These are phyloP conservation scores for Bruguiera hainesii DNA, from an alignment of 441 rosid genomes.

Conservation along the genomic window DNA sequence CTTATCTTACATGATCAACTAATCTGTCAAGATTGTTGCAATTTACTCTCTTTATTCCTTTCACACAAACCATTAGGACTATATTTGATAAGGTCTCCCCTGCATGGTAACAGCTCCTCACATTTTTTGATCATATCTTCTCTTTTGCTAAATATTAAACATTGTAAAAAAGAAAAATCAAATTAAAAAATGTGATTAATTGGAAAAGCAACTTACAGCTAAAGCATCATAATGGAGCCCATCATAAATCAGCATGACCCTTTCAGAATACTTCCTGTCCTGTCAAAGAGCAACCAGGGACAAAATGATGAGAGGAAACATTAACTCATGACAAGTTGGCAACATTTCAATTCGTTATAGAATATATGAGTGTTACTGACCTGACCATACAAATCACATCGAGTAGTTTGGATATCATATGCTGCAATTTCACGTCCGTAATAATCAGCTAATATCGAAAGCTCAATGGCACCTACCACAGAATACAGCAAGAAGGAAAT, in stretches of 20 bases:
- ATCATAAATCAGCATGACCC: constrained; percentile 85
- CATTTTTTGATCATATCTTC: background rate
- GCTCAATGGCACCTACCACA: constrained; percentile 84
- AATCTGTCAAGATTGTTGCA: background rate
- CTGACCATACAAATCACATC: constrained; percentile 97
- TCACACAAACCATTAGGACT: too few species aligned
- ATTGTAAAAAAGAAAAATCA: background rate
- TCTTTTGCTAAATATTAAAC: background rate
- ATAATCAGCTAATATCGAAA: constrained; percentile 76
- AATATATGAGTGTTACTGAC: constrained; percentile 31
- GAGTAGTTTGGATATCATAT: constrained; percentile 77
- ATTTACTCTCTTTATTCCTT: background rate
- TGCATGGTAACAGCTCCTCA: background rate
- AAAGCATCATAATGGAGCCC: constrained; percentile 95
- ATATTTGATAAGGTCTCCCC: background rate
- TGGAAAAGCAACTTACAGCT: constrained; percentile 49
- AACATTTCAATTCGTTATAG: constrained; percentile 7
- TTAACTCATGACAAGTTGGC: constrained; percentile 6
- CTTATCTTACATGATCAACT: background rate
- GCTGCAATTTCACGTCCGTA: constrained; percentile 84
- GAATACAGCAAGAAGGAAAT: constrained; percentile 13
- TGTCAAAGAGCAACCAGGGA: constrained; percentile 30
- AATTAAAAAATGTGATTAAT: constrained; percentile 8
- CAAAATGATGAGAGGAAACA: background rate
- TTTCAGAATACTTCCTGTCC: constrained; percentile 60